phyloP scores from a whole-genome alignment of 495 filamentous ascomycete genomes.

The Trichocladium uniseriatum region DNA sequence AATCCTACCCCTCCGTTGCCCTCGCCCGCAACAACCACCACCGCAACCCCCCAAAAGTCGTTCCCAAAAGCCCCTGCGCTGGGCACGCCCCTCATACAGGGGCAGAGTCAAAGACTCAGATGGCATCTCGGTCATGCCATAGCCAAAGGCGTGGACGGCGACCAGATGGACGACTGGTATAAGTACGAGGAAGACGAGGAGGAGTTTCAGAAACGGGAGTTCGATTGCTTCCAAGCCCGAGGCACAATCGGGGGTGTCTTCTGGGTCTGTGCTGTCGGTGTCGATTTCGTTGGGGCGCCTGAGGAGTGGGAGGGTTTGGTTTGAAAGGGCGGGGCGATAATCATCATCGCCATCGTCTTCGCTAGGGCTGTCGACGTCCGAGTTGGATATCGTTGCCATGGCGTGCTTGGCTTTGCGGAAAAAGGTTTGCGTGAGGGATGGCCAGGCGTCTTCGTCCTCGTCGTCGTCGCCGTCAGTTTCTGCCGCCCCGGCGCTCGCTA shows the following conservation, averaged over 20 bases:
- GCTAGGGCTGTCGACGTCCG: background rate
- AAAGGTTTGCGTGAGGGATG: background rate
- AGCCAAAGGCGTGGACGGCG: too few relatives aligned
- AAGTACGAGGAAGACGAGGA: background rate
- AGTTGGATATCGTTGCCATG: background rate
- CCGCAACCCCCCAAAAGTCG: background rate
- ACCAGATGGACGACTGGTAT: too few relatives aligned
- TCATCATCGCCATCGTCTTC: background rate
- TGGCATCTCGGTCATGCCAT: too few relatives aligned
- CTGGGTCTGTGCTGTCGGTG: too few relatives aligned
- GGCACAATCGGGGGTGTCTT: too few relatives aligned
- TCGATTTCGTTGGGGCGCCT: too few relatives aligned
- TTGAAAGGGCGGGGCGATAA: too few relatives aligned
- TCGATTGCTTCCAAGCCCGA: too few relatives aligned
- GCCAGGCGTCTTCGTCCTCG: background rate
- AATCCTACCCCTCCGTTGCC: background rate
- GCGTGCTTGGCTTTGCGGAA: slow-evolving; percentile 1
- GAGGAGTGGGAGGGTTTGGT: too few relatives aligned
- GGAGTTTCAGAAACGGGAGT: background rate
- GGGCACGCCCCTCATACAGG: background rate
- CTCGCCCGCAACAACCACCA: background rate
- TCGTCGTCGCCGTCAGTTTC: too few relatives aligned
- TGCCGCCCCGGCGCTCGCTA: too few relatives aligned
- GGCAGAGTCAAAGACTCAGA: too few relatives aligned
- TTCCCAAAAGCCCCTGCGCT: background rate